Evolutionary conservation across 2,329 filamentous ascomycete genomes (phyloP), one percentile per base, ranked within the genome.

Genomic region (Stagonosporopsis chrysanthemi): DNA sequence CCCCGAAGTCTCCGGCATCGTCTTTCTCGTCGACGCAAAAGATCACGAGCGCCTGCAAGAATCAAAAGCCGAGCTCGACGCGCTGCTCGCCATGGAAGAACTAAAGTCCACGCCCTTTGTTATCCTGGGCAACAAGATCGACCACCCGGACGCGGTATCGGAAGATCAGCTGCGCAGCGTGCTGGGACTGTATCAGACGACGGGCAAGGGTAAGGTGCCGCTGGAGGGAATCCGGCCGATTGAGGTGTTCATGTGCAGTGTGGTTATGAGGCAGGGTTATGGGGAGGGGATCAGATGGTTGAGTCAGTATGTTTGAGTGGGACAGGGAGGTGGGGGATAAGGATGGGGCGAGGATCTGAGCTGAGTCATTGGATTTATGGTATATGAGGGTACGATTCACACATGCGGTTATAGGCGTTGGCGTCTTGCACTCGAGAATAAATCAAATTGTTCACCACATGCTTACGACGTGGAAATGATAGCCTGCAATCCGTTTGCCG

Each of bases 111-210:
- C 97, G 8, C 95, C 95, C 52, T 98, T 98, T 79, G 87, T 98
- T 61, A 88, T 99, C 69, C 87, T 99, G 63, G 95, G 95, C 70
- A 99, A 99, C 88, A 99, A 99, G 88, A 99, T 99, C 78, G 95
- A 99, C 79, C 93, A 98, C 82, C 93, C 93, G 51, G 90, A 96
- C 69, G 95, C 95, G 62, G 89, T 98, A 52, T 94, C 90, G 65
- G 95, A 99, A 84, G 94, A 98, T 72, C 92, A 97, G 82, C 86
- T 98, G 74, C 87, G 95, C 78, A 89, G 94, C 77, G 90, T 93
- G 78, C 84, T 99, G 57, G 95, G 95, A 62, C 81, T 99, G 73
- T 98, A 96, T 81, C 94, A 98, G 64, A 75, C 73, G 24, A 75
- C 72, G 8, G 73, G 73, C 52, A 75, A 75, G 69, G 73, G 73